Conservation (phyloP, 495 filamentous ascomycete genomes). For the Cryomyces minteri region DNA sequence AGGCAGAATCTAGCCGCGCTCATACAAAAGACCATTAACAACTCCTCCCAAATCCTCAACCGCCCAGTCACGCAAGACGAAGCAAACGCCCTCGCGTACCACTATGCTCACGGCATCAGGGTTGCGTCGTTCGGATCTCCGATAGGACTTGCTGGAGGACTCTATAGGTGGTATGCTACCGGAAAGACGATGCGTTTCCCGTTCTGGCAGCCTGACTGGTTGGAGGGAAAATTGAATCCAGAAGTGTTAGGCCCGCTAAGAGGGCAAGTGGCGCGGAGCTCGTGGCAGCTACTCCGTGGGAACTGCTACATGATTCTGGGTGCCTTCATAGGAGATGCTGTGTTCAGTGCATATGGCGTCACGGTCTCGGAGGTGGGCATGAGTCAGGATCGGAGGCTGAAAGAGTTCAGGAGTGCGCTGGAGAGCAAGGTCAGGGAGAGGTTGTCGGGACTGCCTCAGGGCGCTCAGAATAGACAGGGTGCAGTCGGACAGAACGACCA, state of each 20-base stretch:
- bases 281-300: conserved; percentile 7
- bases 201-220: conserved; percentile 5
- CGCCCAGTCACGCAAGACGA: conserved; percentile 9
- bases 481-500: background rate
- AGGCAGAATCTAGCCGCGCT: background rate
- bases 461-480: background rate
- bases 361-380: background rate
- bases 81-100: conserved; percentile 9
- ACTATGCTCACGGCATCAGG: conserved; percentile 2
- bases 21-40: background rate
- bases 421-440: background rate
- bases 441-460: background rate
- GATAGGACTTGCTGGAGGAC: conserved; percentile 2
- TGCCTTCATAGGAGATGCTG: conserved; percentile 5
- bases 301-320: conserved; percentile 6
- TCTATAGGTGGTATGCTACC: background rate
- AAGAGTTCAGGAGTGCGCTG: conserved; percentile 8
- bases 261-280: conserved; percentile 5
- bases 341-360: conserved; percentile 5
- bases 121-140: conserved; percentile 6
- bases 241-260: conserved; percentile 6
- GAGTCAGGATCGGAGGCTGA: conserved; percentile 11
- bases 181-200: conserved; percentile 9
- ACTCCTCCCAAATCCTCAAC: conserved; percentile 1
- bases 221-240: conserved; percentile 1